Evolutionary conservation across 2,329 filamentous ascomycete genomes (phyloP).

Genomic region (Bipolaris cookei): DNA sequence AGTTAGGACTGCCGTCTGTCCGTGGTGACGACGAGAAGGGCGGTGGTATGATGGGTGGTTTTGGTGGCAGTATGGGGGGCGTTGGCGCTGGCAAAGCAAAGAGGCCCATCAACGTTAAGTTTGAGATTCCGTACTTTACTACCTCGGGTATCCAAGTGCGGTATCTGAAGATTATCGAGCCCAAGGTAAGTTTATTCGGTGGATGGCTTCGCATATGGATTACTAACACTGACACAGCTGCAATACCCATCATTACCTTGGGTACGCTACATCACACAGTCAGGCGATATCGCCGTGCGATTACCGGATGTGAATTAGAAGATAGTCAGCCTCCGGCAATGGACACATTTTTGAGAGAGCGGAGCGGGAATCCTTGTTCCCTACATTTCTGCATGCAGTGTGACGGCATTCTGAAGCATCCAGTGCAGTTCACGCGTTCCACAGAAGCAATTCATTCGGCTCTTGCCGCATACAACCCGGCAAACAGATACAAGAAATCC

Average conservation of each 20-base stretch:
- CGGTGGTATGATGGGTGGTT: conserved; percentile 96
- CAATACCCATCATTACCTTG: conserved; percentile 98
- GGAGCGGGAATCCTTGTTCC: neutral
- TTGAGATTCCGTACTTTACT: conserved; percentile 99
- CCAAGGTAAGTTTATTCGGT: conserved; percentile 74
- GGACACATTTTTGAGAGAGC: conserved; percentile 5
- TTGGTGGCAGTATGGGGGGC: conserved; percentile 95
- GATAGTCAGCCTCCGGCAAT: neutral
- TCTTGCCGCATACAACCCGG: neutral
- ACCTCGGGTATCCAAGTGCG: conserved; percentile 98
- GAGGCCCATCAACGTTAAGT: conserved; percentile 97
- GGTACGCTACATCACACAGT: conserved; percentile 99
- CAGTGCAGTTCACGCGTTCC: neutral
- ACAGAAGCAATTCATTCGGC: conserved; percentile 4
- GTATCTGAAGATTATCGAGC: conserved; percentile 98
- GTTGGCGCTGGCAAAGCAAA: conserved; percentile 83
- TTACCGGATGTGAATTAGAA: conserved; percentile 82
- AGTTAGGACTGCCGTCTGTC: conserved; percentile 91
- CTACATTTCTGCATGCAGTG: neutral
- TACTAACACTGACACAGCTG: conserved; percentile 62
- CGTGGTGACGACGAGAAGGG: conserved; percentile 94
- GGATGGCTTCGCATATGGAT: neutral
- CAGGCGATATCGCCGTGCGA: conserved; percentile 92
- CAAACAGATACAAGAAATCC: neutral
- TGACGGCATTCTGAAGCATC: neutral